phyloP scores from a whole-genome alignment of 176 grass and related monocot genomes.

The Lolium perenne region DNA sequence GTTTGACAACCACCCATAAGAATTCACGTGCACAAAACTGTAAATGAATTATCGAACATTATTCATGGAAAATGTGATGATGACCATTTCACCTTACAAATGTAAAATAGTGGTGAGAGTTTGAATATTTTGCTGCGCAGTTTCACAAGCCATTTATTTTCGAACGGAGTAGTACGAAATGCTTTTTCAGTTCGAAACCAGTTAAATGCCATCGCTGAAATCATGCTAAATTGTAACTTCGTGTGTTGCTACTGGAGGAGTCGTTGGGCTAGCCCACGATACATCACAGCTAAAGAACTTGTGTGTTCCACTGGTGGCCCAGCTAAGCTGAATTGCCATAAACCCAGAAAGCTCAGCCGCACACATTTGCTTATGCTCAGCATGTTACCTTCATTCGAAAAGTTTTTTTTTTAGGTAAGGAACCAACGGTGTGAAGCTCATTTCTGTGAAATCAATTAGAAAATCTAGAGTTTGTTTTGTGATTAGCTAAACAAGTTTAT shows the following conservation, averaged over 20 bases:
- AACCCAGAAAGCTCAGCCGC: neutral
- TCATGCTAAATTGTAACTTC: neutral
- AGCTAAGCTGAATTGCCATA: neutral
- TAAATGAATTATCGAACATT: neutral
- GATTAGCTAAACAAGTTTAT: neutral
- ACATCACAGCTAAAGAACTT: neutral
- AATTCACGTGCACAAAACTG: neutral
- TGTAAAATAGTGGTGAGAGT: neutral
- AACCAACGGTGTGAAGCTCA: neutral
- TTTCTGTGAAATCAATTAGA: neutral
- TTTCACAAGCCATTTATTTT: neutral
- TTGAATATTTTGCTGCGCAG: neutral
- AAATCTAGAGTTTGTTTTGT: neutral
- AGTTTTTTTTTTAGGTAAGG: neutral
- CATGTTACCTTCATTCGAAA: neutral
- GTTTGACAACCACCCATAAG: neutral
- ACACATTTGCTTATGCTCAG: neutral
- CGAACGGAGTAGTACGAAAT: neutral
- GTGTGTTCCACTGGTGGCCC: neutral
- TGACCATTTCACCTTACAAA: neutral
- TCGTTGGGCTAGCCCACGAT: neutral
- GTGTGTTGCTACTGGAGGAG: no score
- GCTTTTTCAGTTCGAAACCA: neutral
- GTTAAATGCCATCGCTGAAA: neutral
- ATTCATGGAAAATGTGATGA: neutral